Base-by-base conservation (phyloP, 2,329 filamentous ascomycete genomes). In the Diaporthe velutina region DNA sequence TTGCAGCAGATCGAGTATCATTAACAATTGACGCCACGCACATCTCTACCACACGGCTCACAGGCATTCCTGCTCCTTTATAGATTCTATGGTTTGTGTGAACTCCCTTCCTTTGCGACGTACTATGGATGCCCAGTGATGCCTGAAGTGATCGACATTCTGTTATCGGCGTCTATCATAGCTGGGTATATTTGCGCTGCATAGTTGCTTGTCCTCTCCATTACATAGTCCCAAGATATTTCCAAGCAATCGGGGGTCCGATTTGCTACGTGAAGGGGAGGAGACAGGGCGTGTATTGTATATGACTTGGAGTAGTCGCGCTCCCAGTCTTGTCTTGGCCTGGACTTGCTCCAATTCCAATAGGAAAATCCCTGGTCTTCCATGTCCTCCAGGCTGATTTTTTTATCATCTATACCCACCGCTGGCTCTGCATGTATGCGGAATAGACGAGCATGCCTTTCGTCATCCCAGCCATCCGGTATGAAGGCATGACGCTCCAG, bases 141-240 rank as follows among this genome's bases (percentile, higher is more conserved):
- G 9, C 1, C 1, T 22, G 7, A 6, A 48, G 60, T 35, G 10
- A 45, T 70, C 6, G 19, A 33, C 33, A 70, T 3, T 15, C 13
- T 30, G 6, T 17, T 42, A 5, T 70, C 48, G 28, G 52, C 67
- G n/a, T 57, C 15, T 28, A 55, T 9, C 67, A 70, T 58, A 33
- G 48, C 33, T 57, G 67, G 67, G 19, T 54, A 54, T n/a, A 57
- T 45, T 19, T 70, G 67, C 5, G 52, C 67, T 57, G 30, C 67
- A 15, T 57, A 70, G 22, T 70, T 70, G 52, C 67, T 57, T 33
- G 19, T 70, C 50, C 67, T 57, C 50, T 45, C 33, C 67, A 70
- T 70, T 4, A 70, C n/a, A 57, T 70, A 70, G n/a, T 57, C 67
- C 67, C 67, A 70, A 7, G 67, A 40, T 30, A 55, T 70, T n/a